phyloP scores from a whole-genome alignment of 2,329 filamentous ascomycete species.

The Thielaviopsis populi region DNA sequence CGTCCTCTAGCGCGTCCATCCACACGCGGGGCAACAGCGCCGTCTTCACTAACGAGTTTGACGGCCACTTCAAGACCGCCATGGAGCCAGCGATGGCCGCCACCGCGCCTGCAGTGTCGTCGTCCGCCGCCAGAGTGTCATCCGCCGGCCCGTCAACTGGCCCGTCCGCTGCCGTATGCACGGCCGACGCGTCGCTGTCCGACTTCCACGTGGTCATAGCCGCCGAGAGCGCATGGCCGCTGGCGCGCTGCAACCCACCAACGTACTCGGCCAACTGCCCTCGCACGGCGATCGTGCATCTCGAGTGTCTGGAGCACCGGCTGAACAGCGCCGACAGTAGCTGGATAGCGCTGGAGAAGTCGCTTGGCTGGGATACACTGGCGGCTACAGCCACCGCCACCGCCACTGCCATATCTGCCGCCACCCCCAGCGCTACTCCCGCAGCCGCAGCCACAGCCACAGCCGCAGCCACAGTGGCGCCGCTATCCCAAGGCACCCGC shows the following conservation, averaged over 20 bases:
- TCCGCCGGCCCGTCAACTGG: not conserved
- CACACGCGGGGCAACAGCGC: constrained; percentile 36
- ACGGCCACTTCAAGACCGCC: constrained; percentile 23
- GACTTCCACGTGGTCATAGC: constrained; percentile 35
- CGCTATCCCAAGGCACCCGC: constrained; percentile 36
- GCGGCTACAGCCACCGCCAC: constrained; percentile 14
- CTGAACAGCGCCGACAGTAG: constrained; percentile 31
- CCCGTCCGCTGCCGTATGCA: not conserved
- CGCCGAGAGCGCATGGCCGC: constrained; percentile 35
- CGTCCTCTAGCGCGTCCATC: constrained; percentile 29
- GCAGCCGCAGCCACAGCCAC: constrained; percentile 21
- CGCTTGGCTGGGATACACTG: constrained; percentile 23
- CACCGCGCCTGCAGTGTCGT: constrained; percentile 21
- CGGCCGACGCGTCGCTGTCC: constrained; percentile 19
- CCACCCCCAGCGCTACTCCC: no score
- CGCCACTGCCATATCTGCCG: not conserved
- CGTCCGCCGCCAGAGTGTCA: not conserved
- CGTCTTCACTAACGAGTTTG: constrained; percentile 28
- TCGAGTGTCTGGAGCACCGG: constrained; percentile 36
- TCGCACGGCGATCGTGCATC: constrained; percentile 35
- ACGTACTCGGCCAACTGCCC: constrained; percentile 32
- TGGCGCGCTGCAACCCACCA: constrained; percentile 35
- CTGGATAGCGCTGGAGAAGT: constrained; percentile 32
- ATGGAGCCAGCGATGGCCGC: constrained; percentile 21
- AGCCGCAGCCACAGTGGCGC: constrained; percentile 29